Evolutionary conservation across 768 basidiomycete genomes (phyloP).

Genomic region (Erythrobasidium yunnanense): DNA sequence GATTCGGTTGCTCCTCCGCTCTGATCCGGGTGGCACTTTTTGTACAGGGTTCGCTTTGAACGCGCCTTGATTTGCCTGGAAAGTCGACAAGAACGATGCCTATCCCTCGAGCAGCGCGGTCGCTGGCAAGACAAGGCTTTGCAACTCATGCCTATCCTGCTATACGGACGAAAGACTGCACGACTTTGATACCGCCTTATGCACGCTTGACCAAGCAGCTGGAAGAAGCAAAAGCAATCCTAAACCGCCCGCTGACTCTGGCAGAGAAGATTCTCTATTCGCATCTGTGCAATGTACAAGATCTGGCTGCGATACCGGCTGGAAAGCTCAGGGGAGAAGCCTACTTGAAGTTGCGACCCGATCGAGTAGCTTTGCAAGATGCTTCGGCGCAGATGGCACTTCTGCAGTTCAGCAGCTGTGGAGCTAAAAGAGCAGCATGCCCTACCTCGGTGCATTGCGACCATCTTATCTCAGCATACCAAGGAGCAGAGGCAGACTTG

Average conservation of each 20-base stretch:
- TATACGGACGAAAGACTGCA: slow-evolving; percentile 24
- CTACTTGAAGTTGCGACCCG: slow-evolving; percentile 80
- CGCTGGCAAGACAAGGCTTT: no score
- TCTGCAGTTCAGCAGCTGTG: slow-evolving; percentile 96
- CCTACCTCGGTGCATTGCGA: slow-evolving; percentile 77
- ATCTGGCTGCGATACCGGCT: slow-evolving; percentile 43
- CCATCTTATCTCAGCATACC: slow-evolving; percentile 87
- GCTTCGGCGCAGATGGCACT: slow-evolving; percentile 51
- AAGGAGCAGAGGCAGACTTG: slow-evolving; percentile 75
- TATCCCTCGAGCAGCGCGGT: no score
- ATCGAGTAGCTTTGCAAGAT: slow-evolving; percentile 62
- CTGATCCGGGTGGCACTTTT: no score
- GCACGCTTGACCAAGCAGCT: slow-evolving; percentile 58
- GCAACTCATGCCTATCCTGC: slow-evolving; percentile 5
- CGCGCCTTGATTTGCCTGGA: no score
- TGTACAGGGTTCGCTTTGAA: no score
- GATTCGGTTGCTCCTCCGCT: no score
- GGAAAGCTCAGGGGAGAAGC: slow-evolving; percentile 69
- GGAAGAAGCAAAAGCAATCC: slow-evolving; percentile 54
- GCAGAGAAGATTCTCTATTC: slow-evolving; percentile 96
- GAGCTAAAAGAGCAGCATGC: slow-evolving; percentile 68
- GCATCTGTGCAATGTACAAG: slow-evolving; percentile 68
- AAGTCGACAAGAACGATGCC: no score
- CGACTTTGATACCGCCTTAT: slow-evolving; percentile 68
- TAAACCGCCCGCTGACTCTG: slow-evolving; percentile 73